phyloP scores from a whole-genome alignment of 1,284 basidiomycete species.

The Ceratobasidium sp. region DNA sequence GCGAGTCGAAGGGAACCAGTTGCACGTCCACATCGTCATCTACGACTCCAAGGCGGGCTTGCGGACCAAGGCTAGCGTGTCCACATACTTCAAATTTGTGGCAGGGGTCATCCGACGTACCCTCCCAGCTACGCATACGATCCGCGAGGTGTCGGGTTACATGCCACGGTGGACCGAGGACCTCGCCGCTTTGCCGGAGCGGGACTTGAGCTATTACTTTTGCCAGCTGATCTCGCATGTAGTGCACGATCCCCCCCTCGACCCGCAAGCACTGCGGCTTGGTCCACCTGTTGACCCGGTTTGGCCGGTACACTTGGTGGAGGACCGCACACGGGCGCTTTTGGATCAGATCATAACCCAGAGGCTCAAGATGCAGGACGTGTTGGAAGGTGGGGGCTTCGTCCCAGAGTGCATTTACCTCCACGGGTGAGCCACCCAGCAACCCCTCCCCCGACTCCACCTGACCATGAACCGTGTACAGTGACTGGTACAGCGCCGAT shows the following conservation, averaged over 20 bases:
- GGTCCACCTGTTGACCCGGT: neutral
- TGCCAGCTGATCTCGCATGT: constrained; percentile 24
- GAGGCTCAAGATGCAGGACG: neutral
- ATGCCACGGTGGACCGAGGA: neutral
- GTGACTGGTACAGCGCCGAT: no score
- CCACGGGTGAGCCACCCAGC: constrained; percentile 1
- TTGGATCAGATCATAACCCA: neutral
- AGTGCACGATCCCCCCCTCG: constrained; percentile 4
- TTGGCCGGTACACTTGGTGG: neutral
- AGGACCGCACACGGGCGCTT: neutral
- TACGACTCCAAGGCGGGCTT: no score
- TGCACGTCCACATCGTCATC: no score
- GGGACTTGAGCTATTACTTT: neutral
- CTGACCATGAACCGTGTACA: no score
- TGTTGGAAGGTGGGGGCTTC: neutral
- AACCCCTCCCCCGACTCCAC: no score
- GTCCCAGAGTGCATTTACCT: neutral
- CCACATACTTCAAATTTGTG: no score
- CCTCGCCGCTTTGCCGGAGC: neutral
- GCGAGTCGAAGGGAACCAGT: no score
- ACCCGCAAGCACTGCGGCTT: neutral
- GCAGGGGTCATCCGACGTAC: neutral
- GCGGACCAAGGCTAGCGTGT: no score
- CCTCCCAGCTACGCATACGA: neutral
- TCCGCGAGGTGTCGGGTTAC: neutral